Evolutionary conservation across 129 eudicot species (phyloP), one percentile per base, ranked within the genome.

Genomic region (Cynara cardunculus): DNA sequence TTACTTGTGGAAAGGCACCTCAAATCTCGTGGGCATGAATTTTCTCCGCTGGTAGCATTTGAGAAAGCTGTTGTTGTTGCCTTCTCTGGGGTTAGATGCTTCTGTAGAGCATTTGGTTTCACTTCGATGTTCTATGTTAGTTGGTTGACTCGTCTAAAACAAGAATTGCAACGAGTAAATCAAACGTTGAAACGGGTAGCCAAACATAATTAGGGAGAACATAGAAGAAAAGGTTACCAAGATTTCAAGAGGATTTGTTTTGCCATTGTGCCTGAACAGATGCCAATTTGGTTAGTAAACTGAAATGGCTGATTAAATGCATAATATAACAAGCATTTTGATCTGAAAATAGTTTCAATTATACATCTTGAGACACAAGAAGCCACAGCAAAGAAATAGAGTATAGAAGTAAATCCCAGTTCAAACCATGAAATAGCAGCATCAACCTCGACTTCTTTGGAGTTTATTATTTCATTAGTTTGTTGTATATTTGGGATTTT

Each of bases 11-110:
- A 53, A 69, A 22, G 72, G 39, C 28, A 39, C 84, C 64, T 78
- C 73, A 35, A 76, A 78, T 78, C 72, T 81, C 75, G 31, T 78
- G 62, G 46, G 85, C 79, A 69, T 53, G 72, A 83, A 35, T 83
- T 66, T 83, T 71, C 83, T 83, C 44, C 93, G 79, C n/a, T 81
- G 81, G 81, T 89, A 87, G 80, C 83, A 89, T 71, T 80, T 85
- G 14, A 84, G 8, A 31, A 72, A 12, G 81, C 82, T 44, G 73
- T 46, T 75, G 73, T 46, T 75, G 49, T 67, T 70, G 78, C 26
- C 78, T 80, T 68, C 82, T 46, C 37, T 49, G 27, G 73, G 76
- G 71, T 61, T 72, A 2, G 72, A 34, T 26, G 46, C 53, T 76
- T 24, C 71, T 9, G 9, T 61, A 18, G 74, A 78, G 66, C 28